Conservation (phyloP, 2,329 filamentous ascomycete species). For the Penicillium sp. region DNA sequence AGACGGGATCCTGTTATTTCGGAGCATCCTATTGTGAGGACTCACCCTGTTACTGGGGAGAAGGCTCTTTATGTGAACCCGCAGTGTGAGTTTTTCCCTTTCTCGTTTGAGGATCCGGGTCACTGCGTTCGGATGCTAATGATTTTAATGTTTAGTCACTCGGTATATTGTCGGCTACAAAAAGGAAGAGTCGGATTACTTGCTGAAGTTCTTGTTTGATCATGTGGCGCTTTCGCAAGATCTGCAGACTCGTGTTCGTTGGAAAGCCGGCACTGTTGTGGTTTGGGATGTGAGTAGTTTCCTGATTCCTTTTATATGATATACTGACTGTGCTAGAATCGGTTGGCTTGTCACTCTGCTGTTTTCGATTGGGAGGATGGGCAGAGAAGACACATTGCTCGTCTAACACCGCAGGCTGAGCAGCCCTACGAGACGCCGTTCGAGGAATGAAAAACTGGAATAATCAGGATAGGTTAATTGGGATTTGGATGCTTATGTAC, state of each 20-base stretch:
- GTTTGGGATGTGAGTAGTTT: constrained; percentile 67
- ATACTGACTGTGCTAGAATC: constrained; percentile 52
- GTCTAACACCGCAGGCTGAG: constrained; percentile 83
- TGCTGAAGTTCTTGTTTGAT: constrained; percentile 76
- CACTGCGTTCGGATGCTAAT: not conserved
- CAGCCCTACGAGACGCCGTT: constrained; percentile 70
- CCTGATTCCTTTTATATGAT: not conserved
- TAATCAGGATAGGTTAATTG: not conserved
- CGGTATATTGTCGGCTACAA: constrained; percentile 79
- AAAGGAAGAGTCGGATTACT: constrained; percentile 78
- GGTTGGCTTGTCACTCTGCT: constrained; percentile 76
- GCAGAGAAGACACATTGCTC: constrained; percentile 73
- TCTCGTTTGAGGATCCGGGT: not conserved
- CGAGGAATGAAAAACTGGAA: constrained; percentile 21
- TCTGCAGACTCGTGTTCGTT: constrained; percentile 73
- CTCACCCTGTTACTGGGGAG: constrained; percentile 78
- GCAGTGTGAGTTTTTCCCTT: constrained; percentile 63
- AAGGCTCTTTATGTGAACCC: constrained; percentile 83
- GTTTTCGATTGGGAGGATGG: constrained; percentile 80
- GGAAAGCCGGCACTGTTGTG: constrained; percentile 77
- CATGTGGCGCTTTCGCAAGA: constrained; percentile 72
- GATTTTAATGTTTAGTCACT: constrained; percentile 58
- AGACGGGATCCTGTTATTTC: constrained; percentile 73
- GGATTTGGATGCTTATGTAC: not conserved
- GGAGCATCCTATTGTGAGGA: constrained; percentile 75